Evolutionary conservation across 208 protist genomes (phyloP).

Genomic region (Willaertia magna): DNA sequence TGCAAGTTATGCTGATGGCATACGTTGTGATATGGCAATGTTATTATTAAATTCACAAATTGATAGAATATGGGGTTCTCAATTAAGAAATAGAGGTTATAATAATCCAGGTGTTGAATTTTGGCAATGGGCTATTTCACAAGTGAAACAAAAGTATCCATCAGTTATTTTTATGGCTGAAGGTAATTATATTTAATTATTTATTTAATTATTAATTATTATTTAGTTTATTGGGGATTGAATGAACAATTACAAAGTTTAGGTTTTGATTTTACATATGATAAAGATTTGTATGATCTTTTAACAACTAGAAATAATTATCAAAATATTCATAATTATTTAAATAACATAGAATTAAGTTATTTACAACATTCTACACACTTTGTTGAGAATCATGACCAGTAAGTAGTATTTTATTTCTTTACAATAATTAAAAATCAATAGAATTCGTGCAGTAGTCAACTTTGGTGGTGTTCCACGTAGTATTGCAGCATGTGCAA

Average conservation of each 20-base stretch:
- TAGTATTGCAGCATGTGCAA: conserved; percentile 35
- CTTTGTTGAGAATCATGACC: conserved; percentile 33
- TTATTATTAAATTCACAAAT: conserved; percentile 43
- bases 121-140: conserved; percentile 38
- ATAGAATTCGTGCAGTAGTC: conserved; percentile 34
- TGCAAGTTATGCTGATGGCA: conserved; percentile 33
- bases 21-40: conserved; percentile 56
- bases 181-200: too few relatives aligned
- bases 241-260: conserved; percentile 24
- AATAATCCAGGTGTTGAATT: conserved; percentile 36
- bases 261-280: conserved; percentile 56
- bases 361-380: conserved; percentile 21
- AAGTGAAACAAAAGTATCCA: conserved; percentile 35
- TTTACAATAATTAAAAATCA: conserved; percentile 30
- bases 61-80: conserved; percentile 29
- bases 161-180: conserved; percentile 46
- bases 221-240: conserved; percentile 30
- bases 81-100: conserved; percentile 33
- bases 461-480: conserved; percentile 39
- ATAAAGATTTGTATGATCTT: conserved; percentile 44
- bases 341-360: neutral
- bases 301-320: conserved; percentile 24
- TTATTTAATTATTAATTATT: conserved; percentile 10
- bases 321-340: conserved; percentile 18
- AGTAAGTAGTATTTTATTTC: neutral